Percentiles rank a stretch among this genome's conserved stretches.
These are phyloP conservation scores for Microsporum ferrugineum DNA, from an alignment of 2,329 filamentous ascomycete species.

Conservation along the genomic window DNA sequence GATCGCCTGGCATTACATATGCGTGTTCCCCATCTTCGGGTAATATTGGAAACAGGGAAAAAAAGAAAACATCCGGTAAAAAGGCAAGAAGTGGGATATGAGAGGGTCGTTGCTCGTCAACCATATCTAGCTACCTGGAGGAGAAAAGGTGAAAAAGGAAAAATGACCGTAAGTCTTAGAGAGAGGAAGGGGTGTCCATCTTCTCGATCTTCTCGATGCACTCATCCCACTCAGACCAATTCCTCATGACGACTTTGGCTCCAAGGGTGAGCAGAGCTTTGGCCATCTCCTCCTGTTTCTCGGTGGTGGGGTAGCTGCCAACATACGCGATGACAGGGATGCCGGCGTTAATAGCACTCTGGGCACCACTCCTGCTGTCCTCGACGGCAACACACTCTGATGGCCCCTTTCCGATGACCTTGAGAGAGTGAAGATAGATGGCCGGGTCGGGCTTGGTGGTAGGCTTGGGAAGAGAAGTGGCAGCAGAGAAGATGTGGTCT, in stretches of 20 bases:
- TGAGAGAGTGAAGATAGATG: conserved; percentile 69
- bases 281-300: conserved; percentile 55
- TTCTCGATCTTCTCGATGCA: conserved; percentile 35
- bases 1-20: neutral
- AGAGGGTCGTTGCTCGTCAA: neutral
- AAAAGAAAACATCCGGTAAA: neutral
- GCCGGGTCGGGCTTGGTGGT: conserved; percentile 85
- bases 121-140: neutral
- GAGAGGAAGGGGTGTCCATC: conserved; percentile 9
- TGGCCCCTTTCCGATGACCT: conserved; percentile 59
- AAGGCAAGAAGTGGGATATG: neutral
- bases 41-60: neutral
- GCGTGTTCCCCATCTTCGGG: neutral
- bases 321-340: conserved; percentile 79
- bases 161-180: neutral
- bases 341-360: conserved; percentile 62
- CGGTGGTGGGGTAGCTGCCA: conserved; percentile 55
- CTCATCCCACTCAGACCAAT: conserved; percentile 38
- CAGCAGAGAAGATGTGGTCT: conserved; percentile 68
- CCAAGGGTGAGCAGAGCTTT: conserved; percentile 50
- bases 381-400: conserved; percentile 69
- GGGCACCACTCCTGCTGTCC: conserved; percentile 76
- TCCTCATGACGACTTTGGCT: conserved; percentile 48
- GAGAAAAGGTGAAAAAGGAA: neutral
- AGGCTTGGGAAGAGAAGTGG: conserved; percentile 64